These are phyloP conservation scores for Fusarium siculi DNA, from an alignment of 2,329 filamentous ascomycete genomes.

Conservation along the genomic window DNA sequence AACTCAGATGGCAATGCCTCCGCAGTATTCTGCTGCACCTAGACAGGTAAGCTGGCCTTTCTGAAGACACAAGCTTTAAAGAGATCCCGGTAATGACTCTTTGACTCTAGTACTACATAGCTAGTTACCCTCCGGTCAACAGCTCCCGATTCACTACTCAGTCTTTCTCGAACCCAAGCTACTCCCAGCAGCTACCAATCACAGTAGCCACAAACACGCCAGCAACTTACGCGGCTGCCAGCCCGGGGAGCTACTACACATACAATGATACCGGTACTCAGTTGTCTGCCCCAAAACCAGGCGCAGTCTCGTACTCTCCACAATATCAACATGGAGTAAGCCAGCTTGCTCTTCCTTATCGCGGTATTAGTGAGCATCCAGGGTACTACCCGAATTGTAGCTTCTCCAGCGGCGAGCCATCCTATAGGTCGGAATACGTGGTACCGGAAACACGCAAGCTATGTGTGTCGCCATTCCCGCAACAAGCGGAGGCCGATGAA, in stretches of 20 bases:
- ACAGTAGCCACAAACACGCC: not conserved
- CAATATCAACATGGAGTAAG: constrained; percentile 22
- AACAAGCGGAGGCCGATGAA: constrained; percentile 34
- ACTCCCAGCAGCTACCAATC: constrained; percentile 3
- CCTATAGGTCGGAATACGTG: constrained; percentile 8
- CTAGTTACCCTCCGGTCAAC: constrained; percentile 11
- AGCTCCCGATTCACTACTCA: constrained; percentile 12
- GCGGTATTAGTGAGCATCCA: constrained; percentile 5
- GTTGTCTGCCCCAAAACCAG: not conserved
- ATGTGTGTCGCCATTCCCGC: constrained; percentile 42
- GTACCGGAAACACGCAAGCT: constrained; percentile 39
- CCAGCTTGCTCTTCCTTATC: constrained; percentile 33
- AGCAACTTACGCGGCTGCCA: constrained; percentile 6
- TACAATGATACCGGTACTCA: not conserved
- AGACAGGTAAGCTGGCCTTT: constrained; percentile 30
- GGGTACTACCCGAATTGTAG: constrained; percentile 6
- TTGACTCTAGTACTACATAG: constrained; percentile 23
- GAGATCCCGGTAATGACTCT: not conserved
- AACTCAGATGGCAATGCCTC: constrained; percentile 2
- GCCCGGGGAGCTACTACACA: constrained; percentile 15
- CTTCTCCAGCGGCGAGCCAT: not conserved
- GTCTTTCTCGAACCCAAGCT: constrained; percentile 6
- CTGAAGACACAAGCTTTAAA: not conserved
- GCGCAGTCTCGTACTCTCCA: constrained; percentile 14
- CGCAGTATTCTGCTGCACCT: constrained; percentile 28